Percentiles rank a stretch among this genome's conserved stretches.
Conservation (phyloP, 2,329 filamentous ascomycete species). For the Akanthomyces uredinophilus region DNA sequence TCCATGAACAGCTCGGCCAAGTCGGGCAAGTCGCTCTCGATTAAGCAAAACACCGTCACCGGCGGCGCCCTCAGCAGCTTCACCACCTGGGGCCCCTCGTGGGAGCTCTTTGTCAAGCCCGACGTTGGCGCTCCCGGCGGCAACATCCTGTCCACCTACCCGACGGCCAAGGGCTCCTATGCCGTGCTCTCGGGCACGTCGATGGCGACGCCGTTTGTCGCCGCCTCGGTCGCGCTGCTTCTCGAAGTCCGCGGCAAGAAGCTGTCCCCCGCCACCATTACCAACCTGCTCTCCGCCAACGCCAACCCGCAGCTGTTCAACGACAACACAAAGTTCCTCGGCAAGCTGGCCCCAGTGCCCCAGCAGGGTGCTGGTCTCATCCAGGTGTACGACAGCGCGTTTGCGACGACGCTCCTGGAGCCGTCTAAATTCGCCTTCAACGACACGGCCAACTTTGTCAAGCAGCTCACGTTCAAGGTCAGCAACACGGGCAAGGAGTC, state of each 20-base stretch:
- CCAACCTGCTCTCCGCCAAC: conserved; percentile 45
- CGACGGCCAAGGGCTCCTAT: conserved; percentile 41
- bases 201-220: conserved; percentile 54
- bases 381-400: conserved; percentile 55
- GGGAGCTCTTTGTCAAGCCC: conserved; percentile 52
- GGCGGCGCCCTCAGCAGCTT: conserved; percentile 49
- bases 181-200: conserved; percentile 52
- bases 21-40: conserved; percentile 26
- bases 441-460: conserved; percentile 53
- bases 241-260: conserved; percentile 47
- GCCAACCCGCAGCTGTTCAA: conserved; percentile 47
- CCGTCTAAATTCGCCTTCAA: conserved; percentile 58
- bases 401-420: conserved; percentile 47
- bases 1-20: conserved; percentile 38
- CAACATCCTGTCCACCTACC: conserved; percentile 54
- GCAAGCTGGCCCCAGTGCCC: conserved; percentile 46
- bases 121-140: conserved; percentile 53
- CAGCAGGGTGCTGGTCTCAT: conserved; percentile 59
- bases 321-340: conserved; percentile 31
- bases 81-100: conserved; percentile 58
- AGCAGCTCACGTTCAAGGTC: conserved; percentile 48
- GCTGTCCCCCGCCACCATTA: conserved; percentile 44
- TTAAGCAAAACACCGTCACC: conserved; percentile 35
- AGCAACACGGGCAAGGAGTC: conserved; percentile 46
- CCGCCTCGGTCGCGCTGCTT: conserved; percentile 51